These are phyloP conservation scores for Phalaenopsis aphrodite DNA, from an alignment of 106 monocot species.

Conservation along the genomic window DNA sequence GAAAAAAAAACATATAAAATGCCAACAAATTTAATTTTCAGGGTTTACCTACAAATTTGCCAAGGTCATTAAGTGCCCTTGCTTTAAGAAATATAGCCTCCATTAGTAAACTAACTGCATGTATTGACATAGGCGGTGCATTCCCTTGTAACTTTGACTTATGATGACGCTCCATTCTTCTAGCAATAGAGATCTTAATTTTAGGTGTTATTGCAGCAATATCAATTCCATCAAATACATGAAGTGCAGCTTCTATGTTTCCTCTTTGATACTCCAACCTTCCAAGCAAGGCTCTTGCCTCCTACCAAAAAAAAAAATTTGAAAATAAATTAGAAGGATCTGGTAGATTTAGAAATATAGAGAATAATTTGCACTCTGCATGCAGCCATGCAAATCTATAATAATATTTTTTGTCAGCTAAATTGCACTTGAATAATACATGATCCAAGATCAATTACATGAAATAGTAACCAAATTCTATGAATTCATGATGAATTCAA, in stretches of 20 bases:
- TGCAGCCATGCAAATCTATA: neutral
- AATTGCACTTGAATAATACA: neutral
- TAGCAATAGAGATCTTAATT: slow-evolving; percentile 54
- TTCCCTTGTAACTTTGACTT: slow-evolving; percentile 34
- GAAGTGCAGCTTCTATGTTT: slow-evolving; percentile 83
- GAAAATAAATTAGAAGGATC: slow-evolving; percentile 4
- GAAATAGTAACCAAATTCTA: neutral
- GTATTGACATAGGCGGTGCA: slow-evolving; percentile 51
- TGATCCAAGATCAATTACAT: slow-evolving; percentile 1
- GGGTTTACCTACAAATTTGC: slow-evolving; percentile 65
- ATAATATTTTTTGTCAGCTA: neutral
- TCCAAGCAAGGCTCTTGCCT: slow-evolving; percentile 89
- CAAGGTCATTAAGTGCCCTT: slow-evolving; percentile 68
- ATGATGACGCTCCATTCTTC: slow-evolving; percentile 25
- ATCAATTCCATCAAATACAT: slow-evolving; percentile 89
- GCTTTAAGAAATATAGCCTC: slow-evolving; percentile 87
- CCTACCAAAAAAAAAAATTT: slow-evolving; percentile 24
- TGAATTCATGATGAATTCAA: neutral
- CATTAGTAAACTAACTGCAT: slow-evolving; percentile 62
- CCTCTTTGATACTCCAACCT: slow-evolving; percentile 88
- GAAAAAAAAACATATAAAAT: neutral
- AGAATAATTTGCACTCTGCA: neutral
- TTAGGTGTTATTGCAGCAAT: slow-evolving; percentile 54
- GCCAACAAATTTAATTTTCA: neutral
- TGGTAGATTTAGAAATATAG: neutral